These are phyloP conservation scores for Fomitopsis betulina DNA, from an alignment of 1,284 basidiomycete species.

Conservation along the genomic window DNA sequence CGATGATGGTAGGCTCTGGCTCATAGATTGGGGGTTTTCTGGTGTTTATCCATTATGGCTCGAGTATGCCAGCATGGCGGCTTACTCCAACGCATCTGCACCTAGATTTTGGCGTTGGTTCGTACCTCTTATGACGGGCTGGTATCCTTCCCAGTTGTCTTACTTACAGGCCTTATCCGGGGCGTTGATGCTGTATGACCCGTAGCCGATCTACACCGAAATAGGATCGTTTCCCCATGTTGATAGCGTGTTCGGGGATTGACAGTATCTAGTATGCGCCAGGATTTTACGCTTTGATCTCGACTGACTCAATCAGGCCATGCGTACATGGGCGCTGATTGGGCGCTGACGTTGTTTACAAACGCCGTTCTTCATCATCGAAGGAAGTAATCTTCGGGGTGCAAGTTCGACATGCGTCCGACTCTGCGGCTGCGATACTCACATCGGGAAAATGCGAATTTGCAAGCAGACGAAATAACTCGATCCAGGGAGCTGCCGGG, in stretches of 20 bases:
- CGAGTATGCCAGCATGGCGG: conserved; percentile 8
- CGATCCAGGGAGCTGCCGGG: too few species aligned
- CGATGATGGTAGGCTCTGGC: conserved; percentile 22
- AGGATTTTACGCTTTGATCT: background rate
- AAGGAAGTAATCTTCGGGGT: background rate
- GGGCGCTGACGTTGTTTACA: too few species aligned
- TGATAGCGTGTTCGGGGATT: background rate
- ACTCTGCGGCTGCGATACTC: too few species aligned
- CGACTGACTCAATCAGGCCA: too few species aligned
- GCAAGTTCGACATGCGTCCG: background rate
- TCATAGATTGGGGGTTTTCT: conserved; percentile 25
- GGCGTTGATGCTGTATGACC: background rate
- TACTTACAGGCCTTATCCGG: background rate
- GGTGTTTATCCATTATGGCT: conserved; percentile 27
- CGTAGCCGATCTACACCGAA: too few species aligned
- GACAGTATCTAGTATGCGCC: too few species aligned
- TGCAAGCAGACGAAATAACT: background rate
- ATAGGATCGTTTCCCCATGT: too few species aligned
- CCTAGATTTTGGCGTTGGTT: conserved; percentile 3
- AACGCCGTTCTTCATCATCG: too few species aligned
- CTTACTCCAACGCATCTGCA: background rate
- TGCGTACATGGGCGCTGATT: too few species aligned
- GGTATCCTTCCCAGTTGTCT: background rate
- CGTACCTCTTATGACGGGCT: conserved; percentile 4
- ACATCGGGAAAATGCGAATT: too few species aligned